Conservation (phyloP, 345 rosid species). For the Linum usitatissimum region DNA sequence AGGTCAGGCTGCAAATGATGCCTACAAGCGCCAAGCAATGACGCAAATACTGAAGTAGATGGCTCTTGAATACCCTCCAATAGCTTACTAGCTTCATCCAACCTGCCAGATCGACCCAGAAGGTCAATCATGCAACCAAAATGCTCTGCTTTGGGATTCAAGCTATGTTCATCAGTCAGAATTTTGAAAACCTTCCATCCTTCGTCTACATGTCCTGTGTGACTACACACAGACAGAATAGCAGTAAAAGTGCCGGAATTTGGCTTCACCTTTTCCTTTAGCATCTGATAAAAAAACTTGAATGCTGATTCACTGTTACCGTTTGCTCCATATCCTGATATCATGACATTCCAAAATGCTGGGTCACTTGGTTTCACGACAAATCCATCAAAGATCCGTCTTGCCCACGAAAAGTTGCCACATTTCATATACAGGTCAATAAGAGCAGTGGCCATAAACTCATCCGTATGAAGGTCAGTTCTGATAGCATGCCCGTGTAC, state of each 20-base stretch:
- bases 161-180: constrained; percentile 27
- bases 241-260: constrained; percentile 40
- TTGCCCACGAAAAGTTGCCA: constrained; percentile 33
- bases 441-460: constrained; percentile 39
- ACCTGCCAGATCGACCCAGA: constrained; percentile 41
- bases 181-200: constrained; percentile 34
- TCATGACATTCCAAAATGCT: constrained; percentile 64
- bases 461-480: constrained; percentile 25
- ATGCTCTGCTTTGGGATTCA: constrained; percentile 38
- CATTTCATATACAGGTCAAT: constrained; percentile 60
- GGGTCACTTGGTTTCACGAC: constrained; percentile 44
- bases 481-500: constrained; percentile 42
- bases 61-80: constrained; percentile 32
- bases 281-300: constrained; percentile 38
- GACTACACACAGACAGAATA: constrained; percentile 43
- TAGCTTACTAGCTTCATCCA: constrained; percentile 43
- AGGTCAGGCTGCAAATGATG: constrained; percentile 33
- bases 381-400: constrained; percentile 31
- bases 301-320: constrained; percentile 43
- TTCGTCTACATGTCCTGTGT: constrained; percentile 40
- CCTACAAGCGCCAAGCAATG: constrained; percentile 51
- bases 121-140: constrained; percentile 52
- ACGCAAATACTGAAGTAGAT: constrained; percentile 39
- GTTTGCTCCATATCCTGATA: constrained; percentile 63
- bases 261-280: constrained; percentile 33